phyloP scores from a whole-genome alignment of 2,329 filamentous ascomycete genomes.

The Epichloe coenophiala region DNA sequence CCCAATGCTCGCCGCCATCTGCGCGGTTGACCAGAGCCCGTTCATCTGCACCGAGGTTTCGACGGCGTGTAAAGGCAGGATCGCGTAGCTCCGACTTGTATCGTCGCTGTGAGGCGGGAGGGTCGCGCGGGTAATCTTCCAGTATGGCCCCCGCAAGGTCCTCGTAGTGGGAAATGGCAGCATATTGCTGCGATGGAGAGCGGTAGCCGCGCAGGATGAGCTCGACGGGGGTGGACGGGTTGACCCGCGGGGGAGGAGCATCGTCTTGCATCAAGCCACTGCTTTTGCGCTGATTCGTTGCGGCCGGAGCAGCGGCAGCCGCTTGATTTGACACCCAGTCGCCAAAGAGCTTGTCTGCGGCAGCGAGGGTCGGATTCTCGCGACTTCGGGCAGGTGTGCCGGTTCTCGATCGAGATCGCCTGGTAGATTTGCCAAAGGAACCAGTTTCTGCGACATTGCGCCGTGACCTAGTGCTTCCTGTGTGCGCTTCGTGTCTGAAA shows the following conservation, averaged over 20 bases:
- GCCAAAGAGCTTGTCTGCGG: constrained; percentile 48
- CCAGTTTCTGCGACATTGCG: constrained; percentile 46
- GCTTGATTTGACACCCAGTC: constrained; percentile 40
- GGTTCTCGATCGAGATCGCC: constrained; percentile 48
- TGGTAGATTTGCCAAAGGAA: constrained; percentile 54
- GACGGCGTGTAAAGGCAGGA: constrained; percentile 52
- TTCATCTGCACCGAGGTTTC: constrained; percentile 56
- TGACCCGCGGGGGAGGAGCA: constrained; percentile 18
- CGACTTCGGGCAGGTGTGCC: constrained; percentile 40
- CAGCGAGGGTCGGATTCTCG: constrained; percentile 48
- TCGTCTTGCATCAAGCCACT: constrained; percentile 27
- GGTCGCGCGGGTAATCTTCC: constrained; percentile 82
- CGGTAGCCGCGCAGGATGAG: constrained; percentile 75
- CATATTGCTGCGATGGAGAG: constrained; percentile 56
- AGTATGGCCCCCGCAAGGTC: constrained; percentile 74
- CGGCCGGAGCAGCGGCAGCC: constrained; percentile 16
- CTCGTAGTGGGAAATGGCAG: constrained; percentile 80
- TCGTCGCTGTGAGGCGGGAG: constrained; percentile 55
- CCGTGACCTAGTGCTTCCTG: constrained; percentile 33
- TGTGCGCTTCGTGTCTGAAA: constrained; percentile 38
- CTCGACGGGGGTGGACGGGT: constrained; percentile 45
- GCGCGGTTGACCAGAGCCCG: constrained; percentile 68
- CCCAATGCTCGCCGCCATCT: constrained; percentile 81
- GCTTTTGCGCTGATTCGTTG: constrained; percentile 20
- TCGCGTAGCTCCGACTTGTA: constrained; percentile 66